Conservation (phyloP, 345 rosid genomes). For the Gossypium sturtianum region DNA sequence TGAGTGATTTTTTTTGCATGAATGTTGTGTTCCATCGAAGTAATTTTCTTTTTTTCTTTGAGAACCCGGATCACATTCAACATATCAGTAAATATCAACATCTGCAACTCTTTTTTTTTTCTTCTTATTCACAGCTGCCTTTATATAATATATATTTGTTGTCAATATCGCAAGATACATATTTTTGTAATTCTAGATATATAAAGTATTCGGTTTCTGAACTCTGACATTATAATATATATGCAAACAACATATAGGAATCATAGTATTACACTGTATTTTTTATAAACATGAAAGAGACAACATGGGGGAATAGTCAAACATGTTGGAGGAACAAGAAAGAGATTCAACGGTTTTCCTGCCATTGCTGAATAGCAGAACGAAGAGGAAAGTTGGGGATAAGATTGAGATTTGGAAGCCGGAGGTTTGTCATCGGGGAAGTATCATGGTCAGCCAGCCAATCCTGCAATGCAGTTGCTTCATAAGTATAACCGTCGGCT, state of each 20-base stretch:
- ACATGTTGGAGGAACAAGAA: background rate
- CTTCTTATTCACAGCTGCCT: too few species aligned
- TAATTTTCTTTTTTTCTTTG: too few species aligned
- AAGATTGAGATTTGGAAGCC: conserved; percentile 40
- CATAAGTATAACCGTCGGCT: conserved; percentile 80
- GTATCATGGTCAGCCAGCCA: conserved; percentile 65
- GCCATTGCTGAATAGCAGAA: conserved; percentile 63
- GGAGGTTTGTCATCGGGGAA: conserved; percentile 66
- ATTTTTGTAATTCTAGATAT: background rate
- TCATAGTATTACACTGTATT: background rate
- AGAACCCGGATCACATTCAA: too few species aligned
- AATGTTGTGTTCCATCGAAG: background rate
- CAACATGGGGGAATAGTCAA: background rate
- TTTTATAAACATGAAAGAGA: background rate
- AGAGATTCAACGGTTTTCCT: conserved; percentile 17
- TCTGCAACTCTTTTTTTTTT: background rate
- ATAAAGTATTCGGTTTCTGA: background rate
- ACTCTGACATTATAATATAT: background rate
- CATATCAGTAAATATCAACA: background rate
- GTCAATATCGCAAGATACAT: too few species aligned
- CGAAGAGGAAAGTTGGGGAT: conserved; percentile 65
- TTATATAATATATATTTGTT: too few species aligned
- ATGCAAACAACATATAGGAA: background rate
- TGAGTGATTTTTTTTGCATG: background rate
- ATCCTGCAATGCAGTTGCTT: conserved; percentile 46